Conservation (phyloP, 495 filamentous ascomycete species). For the Aspergillus sclerotioniger region DNA sequence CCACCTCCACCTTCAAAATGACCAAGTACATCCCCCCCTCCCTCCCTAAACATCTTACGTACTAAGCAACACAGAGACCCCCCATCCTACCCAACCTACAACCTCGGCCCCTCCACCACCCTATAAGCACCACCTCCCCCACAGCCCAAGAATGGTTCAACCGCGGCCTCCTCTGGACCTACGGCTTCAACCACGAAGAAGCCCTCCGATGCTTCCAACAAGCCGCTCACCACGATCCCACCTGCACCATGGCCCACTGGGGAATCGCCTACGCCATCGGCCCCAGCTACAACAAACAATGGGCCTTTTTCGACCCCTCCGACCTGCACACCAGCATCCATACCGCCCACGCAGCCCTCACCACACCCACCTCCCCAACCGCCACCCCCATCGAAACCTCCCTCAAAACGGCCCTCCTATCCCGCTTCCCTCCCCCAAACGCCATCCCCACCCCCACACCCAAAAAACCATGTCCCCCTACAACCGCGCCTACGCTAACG, state of each 20-base stretch:
- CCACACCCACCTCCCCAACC: background rate
- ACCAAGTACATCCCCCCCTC: background rate
- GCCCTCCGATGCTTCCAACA: conserved; percentile 17
- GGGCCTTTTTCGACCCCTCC: conserved; percentile 32
- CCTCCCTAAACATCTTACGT: too few relatives aligned
- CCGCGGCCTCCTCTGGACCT: conserved; percentile 36
- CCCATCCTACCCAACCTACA: background rate
- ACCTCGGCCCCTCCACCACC: conserved; percentile 6
- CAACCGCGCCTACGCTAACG: conserved; percentile 54
- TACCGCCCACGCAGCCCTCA: conserved; percentile 40
- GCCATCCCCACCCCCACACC: conserved; percentile 4
- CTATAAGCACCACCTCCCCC: conserved; percentile 1
- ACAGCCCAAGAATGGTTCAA: conserved; percentile 36
- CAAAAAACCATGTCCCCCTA: conserved; percentile 42
- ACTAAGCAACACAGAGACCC: too few relatives aligned
- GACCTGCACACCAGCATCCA: conserved; percentile 43
- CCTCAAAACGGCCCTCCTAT: background rate
- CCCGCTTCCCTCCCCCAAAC: conserved; percentile 45
- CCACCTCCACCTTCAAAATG: background rate
- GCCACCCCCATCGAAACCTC: background rate
- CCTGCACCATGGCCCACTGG: conserved; percentile 64
- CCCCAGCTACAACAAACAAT: conserved; percentile 72
- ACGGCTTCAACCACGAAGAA: conserved; percentile 39
- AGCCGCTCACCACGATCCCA: conserved; percentile 34
- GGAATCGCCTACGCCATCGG: conserved; percentile 61